Base-by-base conservation (phyloP, 805 yeast genomes). In the Candida silvicultrix region DNA sequence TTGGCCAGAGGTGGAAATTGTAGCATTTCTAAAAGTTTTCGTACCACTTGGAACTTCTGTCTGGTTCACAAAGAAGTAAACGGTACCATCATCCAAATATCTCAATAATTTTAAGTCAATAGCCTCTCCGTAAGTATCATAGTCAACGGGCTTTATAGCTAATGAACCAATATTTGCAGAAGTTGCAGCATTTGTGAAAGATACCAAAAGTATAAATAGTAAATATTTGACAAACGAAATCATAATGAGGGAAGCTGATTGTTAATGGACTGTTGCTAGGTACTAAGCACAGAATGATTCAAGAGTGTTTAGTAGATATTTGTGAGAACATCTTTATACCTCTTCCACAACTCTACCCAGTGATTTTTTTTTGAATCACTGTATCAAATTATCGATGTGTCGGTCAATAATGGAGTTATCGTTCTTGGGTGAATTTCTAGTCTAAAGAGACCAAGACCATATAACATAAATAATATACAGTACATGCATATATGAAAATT, bases 101-200 rank as follows among this genome's bases (percentile, higher is more conserved):
- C 53, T 44, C 1, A 57, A 38, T 1, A 40, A 48, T 38, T 50
- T 54, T 18, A 45, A 42, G 43, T 55, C 59, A 29, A 57, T 54
- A 12, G 49, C 39, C 8, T 44, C 43, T 5, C 51, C 48, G 38
- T 52, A 57, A 8, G 35, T 41, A 4, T 28, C 46, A 25, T 55
- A 55, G 38, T 55, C 56, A 12, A 57, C 7, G 1, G 60, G 59
- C 10, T 43, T 41, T 11, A 52, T 51, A 7, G 45, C 50, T 1
- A 55, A 29, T 4, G 58, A 43, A 21, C 55, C 58, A 28, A 56
- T 49, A 3, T 49, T 18, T 21, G 15, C 10, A 3, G 41, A 38
- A 20, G 23, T 7, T 5, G 23, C 37, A 12, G 37, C 37, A 18
- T 4, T 18, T 16, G 37, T 34, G 21, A 10, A 10, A 11, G 15